Percentiles rank a stretch among this genome's conserved stretches.
Conservation (phyloP, 352 stramenopile genomes). For the Pythium coloratum region DNA sequence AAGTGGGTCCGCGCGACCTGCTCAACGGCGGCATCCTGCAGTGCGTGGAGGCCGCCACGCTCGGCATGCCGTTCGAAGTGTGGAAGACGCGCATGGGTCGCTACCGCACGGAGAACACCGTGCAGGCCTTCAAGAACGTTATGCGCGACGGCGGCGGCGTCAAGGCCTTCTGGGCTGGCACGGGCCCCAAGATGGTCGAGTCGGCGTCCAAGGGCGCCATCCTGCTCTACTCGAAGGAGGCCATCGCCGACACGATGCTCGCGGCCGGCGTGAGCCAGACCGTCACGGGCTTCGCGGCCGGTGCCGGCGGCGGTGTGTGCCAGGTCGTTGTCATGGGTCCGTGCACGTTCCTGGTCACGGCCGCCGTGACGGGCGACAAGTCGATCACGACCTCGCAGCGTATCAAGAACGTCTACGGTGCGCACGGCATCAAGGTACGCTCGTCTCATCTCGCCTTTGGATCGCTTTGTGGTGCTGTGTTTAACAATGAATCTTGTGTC, state of each 20-base stretch:
- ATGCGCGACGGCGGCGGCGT: constrained; percentile 84
- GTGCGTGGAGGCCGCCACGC: constrained; percentile 86
- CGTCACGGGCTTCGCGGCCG: constrained; percentile 77
- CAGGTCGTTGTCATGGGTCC: constrained; percentile 90
- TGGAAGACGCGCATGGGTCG: constrained; percentile 93
- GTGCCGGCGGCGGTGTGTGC: constrained; percentile 83
- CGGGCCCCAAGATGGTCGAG: constrained; percentile 91
- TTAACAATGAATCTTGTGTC: constrained; percentile 3
- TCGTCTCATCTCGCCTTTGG: neutral
- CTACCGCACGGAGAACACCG: constrained; percentile 79
- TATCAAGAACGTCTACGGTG: constrained; percentile 82
- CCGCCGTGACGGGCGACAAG: constrained; percentile 88
- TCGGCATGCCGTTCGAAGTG: constrained; percentile 92
- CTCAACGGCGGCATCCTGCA: constrained; percentile 83
- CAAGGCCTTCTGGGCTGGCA: constrained; percentile 86
- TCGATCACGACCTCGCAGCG: constrained; percentile 84
- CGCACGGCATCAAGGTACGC: constrained; percentile 71
- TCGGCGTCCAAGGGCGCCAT: constrained; percentile 89
- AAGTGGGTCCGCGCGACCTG: constrained; percentile 76
- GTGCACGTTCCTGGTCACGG: constrained; percentile 91
- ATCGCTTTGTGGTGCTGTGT: neutral
- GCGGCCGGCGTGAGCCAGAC: constrained; percentile 61
- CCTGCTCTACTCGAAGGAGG: constrained; percentile 89
- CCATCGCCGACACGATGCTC: constrained; percentile 81
- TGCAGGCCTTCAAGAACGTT: constrained; percentile 86